Conservation (phyloP, 2,329 filamentous ascomycete species). For the Coleophoma crateriformis region DNA sequence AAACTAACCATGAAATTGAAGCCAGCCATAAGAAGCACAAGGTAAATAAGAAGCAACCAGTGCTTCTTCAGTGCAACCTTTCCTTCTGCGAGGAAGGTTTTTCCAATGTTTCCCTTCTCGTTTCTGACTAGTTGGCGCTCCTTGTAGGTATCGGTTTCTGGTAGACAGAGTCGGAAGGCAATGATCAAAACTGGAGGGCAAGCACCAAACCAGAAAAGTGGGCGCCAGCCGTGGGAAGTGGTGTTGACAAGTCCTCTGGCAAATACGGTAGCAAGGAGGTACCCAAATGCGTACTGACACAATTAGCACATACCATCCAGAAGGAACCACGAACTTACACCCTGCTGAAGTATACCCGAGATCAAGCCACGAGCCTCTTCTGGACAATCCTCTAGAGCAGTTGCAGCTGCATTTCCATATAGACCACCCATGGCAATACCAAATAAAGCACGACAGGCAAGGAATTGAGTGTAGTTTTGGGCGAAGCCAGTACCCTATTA, state of each 20-base stretch:
- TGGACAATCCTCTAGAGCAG: slow-evolving; percentile 60
- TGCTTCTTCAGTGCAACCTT: slow-evolving; percentile 73
- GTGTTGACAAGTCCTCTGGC: slow-evolving; percentile 66
- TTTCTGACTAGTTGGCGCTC: slow-evolving; percentile 61
- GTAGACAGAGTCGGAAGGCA: slow-evolving; percentile 67
- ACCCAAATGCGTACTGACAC: slow-evolving; percentile 62
- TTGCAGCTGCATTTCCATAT: slow-evolving; percentile 74
- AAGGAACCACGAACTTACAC: slow-evolving; percentile 24
- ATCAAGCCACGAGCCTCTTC: slow-evolving; percentile 62
- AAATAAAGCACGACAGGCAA: slow-evolving; percentile 70
- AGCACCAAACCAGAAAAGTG: slow-evolving; percentile 85
- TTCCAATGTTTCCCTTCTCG: slow-evolving; percentile 52
- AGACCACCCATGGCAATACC: slow-evolving; percentile 79
- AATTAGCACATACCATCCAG: not conserved
- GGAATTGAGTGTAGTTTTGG: slow-evolving; percentile 58
- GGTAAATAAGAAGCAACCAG: slow-evolving; percentile 74
- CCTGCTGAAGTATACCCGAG: slow-evolving; percentile 78
- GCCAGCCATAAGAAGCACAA: slow-evolving; percentile 82
- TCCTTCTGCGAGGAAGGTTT: slow-evolving; percentile 69
- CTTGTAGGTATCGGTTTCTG: slow-evolving; percentile 71
- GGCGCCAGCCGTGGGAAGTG: slow-evolving; percentile 74
- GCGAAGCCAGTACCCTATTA: slow-evolving; percentile 67
- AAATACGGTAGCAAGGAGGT: slow-evolving; percentile 69
- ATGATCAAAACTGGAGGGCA: slow-evolving; percentile 78
- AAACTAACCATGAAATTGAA: slow-evolving; percentile 83